These are phyloP conservation scores for Mortierella sp. DNA, from an alignment of 371 early-diverging fungal species.

Conservation along the genomic window DNA sequence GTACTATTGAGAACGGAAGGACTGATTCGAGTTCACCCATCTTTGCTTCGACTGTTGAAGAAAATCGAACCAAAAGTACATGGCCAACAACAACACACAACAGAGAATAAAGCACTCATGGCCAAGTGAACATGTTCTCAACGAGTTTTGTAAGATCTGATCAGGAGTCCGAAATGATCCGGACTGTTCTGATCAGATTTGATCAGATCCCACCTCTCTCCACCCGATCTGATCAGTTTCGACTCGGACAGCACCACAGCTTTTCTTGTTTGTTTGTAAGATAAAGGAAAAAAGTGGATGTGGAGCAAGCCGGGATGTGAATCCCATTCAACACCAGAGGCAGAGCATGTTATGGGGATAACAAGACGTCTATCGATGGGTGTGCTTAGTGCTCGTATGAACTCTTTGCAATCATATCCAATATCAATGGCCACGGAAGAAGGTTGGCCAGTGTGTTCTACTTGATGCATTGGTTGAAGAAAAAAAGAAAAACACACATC, in stretches of 20 bases:
- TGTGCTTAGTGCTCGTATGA: constrained; percentile 37
- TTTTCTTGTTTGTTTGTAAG: constrained; percentile 2
- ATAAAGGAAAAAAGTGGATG: constrained; percentile 1
- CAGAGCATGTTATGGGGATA: constrained; percentile 35
- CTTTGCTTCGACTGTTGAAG: constrained; percentile 28
- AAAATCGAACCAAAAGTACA: constrained; percentile 16
- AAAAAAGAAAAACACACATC: background rate
- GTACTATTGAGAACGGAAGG: constrained; percentile 12
- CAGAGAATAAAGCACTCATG: constrained; percentile 29
- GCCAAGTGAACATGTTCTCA: constrained; percentile 15
- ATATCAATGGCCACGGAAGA: constrained; percentile 38
- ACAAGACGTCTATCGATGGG: constrained; percentile 52
- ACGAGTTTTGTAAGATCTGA: background rate
- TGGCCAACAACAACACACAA: background rate
- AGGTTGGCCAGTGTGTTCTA: constrained; percentile 46
- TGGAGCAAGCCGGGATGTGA: constrained; percentile 35
- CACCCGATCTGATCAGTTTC: constrained; percentile 1
- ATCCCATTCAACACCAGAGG: constrained; percentile 46
- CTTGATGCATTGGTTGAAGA: constrained; percentile 32
- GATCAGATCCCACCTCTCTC: constrained; percentile 2
- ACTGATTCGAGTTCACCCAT: constrained; percentile 33
- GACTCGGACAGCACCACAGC: background rate
- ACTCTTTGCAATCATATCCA: constrained; percentile 51
- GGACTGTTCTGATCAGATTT: constrained; percentile 6
- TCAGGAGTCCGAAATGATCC: background rate